Base-by-base conservation (phyloP, 495 filamentous ascomycete genomes). In the Podospora anserina region DNA sequence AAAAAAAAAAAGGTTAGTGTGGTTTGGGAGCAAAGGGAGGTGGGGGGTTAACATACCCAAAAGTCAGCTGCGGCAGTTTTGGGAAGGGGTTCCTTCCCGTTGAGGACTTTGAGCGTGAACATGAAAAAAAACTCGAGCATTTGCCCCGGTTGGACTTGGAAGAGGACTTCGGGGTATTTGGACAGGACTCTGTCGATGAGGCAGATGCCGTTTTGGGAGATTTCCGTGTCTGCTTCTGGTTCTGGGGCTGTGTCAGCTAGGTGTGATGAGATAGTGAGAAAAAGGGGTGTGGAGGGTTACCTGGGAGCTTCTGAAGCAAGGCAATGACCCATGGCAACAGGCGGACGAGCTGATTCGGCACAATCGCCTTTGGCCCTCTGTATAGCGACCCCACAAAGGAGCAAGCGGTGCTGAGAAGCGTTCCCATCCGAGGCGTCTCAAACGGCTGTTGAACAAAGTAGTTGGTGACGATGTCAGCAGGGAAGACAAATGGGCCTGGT, bases 51-150 rank as follows among this genome's bases (percentile, higher is more conserved):
- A 69, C 85, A 75, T 71, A 91, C 88, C 93, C 94, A 97, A 71
- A 97, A 94, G 28, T 88, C 84, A 30, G 88, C 87, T 0, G 93
- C 90, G 4, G 92, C 88, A 53, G 85, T 86, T 76, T 97, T 94
- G 1, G 93, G 91, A 39, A 97, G 82, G 0, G 90, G 86, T 49
- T 97, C 93, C 3, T 84, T 86, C 9, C 88, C 89, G 53, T 85
- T 81, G 20, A 99, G 78, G 49, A 91, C 87, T 68, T 89, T 82
- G 53, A 97, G 84, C 1, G 88, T 86, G 75, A 97, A 96, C 32
- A 90, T 79, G 74, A 97, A 88, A n/a, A 95, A 82, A 66, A 85
- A 86, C 68, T 89, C 87, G 20, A 92, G 80, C 20, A 86, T 79
- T 5, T 81, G 77, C 4, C 78, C 67, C 1, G 83, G 79, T 66